Evolutionary conservation across 768 basidiomycete species (phyloP).

Genomic region (Mycena pura): DNA sequence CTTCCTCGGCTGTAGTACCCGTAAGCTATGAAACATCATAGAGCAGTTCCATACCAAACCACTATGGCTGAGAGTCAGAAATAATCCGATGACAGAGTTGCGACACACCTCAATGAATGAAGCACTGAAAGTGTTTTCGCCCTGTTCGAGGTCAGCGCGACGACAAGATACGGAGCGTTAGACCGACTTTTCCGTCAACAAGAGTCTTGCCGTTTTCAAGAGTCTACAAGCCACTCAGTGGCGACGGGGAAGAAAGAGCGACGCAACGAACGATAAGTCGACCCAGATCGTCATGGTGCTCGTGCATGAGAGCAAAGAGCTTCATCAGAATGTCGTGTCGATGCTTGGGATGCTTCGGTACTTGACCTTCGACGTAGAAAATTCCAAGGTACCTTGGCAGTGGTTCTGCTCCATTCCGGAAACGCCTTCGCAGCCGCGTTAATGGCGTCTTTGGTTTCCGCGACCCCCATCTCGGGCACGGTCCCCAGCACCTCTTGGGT

Average conservation of each 20-base stretch:
- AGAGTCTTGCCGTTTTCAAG: constrained; percentile 96
- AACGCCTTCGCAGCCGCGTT: constrained; percentile 82
- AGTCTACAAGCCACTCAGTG: constrained; percentile 56
- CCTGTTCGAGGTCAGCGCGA: constrained; percentile 43
- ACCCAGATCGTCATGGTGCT: constrained; percentile 86
- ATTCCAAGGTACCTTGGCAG: constrained; percentile 86
- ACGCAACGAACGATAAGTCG: constrained; percentile 78
- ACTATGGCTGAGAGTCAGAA: constrained; percentile 48
- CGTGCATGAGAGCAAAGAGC: constrained; percentile 78
- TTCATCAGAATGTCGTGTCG: constrained; percentile 87
- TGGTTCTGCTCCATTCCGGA: constrained; percentile 85
- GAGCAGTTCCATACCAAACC: constrained; percentile 83
- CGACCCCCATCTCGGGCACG: constrained; percentile 87
- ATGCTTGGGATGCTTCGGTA: no score
- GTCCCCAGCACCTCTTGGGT: constrained; percentile 83
- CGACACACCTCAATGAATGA: constrained; percentile 78
- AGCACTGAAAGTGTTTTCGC: constrained; percentile 85
- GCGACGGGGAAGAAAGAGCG: constrained; percentile 31
- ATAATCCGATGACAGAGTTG: background rate
- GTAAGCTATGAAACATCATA: constrained; percentile 3
- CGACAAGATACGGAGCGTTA: background rate
- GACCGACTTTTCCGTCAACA: constrained; percentile 74
- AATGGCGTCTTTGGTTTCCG: constrained; percentile 87
- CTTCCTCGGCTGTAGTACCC: constrained; percentile 77
- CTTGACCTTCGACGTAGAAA: no score